phyloP scores from a whole-genome alignment of 805 yeast species.

The Wickerhamomyces bovis region DNA sequence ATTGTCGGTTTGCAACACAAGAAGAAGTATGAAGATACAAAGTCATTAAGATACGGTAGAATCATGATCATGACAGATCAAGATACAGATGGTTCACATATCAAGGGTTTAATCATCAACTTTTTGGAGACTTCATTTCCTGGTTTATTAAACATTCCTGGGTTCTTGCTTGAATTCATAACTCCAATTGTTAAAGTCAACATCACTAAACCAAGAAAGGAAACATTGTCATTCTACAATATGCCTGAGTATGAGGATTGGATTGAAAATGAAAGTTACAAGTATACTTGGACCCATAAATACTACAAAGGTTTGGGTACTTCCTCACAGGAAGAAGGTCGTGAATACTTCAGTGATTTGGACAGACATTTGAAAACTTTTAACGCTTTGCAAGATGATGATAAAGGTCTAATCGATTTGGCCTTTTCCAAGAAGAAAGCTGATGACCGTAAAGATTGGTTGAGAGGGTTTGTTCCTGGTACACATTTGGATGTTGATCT shows the following conservation, averaged over 20 bases:
- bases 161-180: slow-evolving; percentile 86
- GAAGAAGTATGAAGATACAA: slow-evolving; percentile 68
- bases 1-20: slow-evolving; percentile 95
- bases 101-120: slow-evolving; percentile 90
- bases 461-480: slow-evolving; percentile 86
- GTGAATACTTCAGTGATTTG: slow-evolving; percentile 81
- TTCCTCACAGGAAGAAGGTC: slow-evolving; percentile 72
- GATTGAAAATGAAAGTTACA: slow-evolving; percentile 78
- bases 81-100: slow-evolving; percentile 98
- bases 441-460: slow-evolving; percentile 96
- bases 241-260: slow-evolving; percentile 95
- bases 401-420: slow-evolving; percentile 72
- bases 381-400: slow-evolving; percentile 74
- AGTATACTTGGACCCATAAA: slow-evolving; percentile 82
- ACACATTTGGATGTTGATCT: slow-evolving; percentile 81
- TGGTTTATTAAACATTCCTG: slow-evolving; percentile 84
- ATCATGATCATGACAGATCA: slow-evolving; percentile 99
- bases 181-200: slow-evolving; percentile 95
- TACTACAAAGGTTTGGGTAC: slow-evolving; percentile 99
- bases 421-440: slow-evolving; percentile 95
- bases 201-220: slow-evolving; percentile 54
- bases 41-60: slow-evolving; percentile 86
- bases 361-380: slow-evolving; percentile 84
- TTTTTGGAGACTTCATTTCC: slow-evolving; percentile 93
- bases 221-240: slow-evolving; percentile 71